Evolutionary conservation across 495 filamentous ascomycete genomes (phyloP).

Genomic region (Penicillium robsamsonii): DNA sequence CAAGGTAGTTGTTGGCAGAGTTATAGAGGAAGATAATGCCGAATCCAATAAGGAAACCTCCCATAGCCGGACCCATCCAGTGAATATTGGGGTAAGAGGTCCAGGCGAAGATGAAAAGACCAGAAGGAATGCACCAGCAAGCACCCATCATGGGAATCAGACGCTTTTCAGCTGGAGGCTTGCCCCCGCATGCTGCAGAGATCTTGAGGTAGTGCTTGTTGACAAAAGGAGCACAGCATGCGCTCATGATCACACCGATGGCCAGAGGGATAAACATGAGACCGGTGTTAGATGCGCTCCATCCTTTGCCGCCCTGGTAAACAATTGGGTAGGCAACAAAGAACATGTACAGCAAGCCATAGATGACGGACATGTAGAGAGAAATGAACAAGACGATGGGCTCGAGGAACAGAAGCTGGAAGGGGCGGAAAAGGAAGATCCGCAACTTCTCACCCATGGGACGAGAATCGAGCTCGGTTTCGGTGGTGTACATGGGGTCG

Average conservation of each 20-base stretch:
- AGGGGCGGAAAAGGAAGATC: constrained; percentile 70
- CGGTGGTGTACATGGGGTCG: constrained; percentile 62
- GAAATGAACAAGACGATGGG: constrained; percentile 76
- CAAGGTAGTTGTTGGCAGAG: constrained; percentile 75
- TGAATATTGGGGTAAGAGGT: constrained; percentile 61
- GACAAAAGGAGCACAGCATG: constrained; percentile 64
- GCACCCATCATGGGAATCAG: constrained; percentile 83
- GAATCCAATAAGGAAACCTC: constrained; percentile 75
- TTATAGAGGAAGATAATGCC: constrained; percentile 88
- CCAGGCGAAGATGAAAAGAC: constrained; percentile 85
- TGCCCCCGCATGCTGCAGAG: constrained; percentile 56
- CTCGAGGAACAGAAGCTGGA: constrained; percentile 76
- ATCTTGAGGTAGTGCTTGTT: constrained; percentile 74
- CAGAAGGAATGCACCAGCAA: constrained; percentile 76
- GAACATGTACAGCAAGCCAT: constrained; percentile 81
- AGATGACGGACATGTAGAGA: constrained; percentile 76
- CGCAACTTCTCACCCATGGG: constrained; percentile 60
- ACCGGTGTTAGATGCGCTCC: constrained; percentile 66
- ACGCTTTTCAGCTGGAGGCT: constrained; percentile 71
- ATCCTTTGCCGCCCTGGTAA: constrained; percentile 73
- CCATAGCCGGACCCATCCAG: constrained; percentile 72
- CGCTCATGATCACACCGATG: constrained; percentile 63
- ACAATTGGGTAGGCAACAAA: constrained; percentile 77
- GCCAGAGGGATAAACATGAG: constrained; percentile 80
- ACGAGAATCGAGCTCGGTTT: constrained; percentile 68